Conservation (phyloP, 495 filamentous ascomycete genomes). For the Sphaerosporella brunnea region DNA sequence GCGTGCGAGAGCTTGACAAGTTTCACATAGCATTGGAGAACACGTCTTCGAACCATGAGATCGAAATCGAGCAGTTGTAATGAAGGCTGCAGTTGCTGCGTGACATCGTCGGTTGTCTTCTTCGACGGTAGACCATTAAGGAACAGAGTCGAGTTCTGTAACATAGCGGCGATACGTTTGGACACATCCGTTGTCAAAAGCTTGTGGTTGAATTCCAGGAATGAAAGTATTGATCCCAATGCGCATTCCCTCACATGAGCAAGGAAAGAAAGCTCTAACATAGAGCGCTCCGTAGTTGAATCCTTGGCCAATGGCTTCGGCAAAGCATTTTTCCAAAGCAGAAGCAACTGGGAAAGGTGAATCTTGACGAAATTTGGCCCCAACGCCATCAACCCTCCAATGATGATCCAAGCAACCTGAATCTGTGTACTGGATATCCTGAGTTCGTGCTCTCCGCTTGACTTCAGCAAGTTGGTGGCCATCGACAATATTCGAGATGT, state of each 20-base stretch:
- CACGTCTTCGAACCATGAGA: conserved; percentile 80
- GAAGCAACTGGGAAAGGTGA: conserved; percentile 78
- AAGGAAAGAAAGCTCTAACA: conserved; percentile 78
- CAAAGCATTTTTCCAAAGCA: conserved; percentile 96
- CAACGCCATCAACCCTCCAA: conserved; percentile 88
- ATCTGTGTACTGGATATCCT: conserved; percentile 86
- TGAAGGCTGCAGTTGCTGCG: conserved; percentile 65
- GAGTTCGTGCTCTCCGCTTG: conserved; percentile 76
- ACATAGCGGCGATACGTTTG: conserved; percentile 77
- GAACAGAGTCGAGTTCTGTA: conserved; percentile 88
- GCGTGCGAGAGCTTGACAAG: conserved; percentile 72
- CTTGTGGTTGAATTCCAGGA: conserved; percentile 84
- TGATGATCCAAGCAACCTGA: conserved; percentile 93
- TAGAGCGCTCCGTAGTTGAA: conserved; percentile 59
- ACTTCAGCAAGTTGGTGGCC: conserved; percentile 82
- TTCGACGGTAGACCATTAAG: conserved; percentile 63
- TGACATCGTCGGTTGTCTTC: conserved; percentile 75
- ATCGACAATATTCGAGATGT: conserved; percentile 81
- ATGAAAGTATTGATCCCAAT: conserved; percentile 72
- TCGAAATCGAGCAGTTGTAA: conserved; percentile 82
- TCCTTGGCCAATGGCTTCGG: conserved; percentile 87
- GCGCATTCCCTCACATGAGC: conserved; percentile 93
- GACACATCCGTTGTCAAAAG: conserved; percentile 86
- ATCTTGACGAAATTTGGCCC: conserved; percentile 99
- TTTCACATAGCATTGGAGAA: conserved; percentile 86